phyloP scores from a whole-genome alignment of 106 monocot genomes.

The Chionographis japonica region DNA sequence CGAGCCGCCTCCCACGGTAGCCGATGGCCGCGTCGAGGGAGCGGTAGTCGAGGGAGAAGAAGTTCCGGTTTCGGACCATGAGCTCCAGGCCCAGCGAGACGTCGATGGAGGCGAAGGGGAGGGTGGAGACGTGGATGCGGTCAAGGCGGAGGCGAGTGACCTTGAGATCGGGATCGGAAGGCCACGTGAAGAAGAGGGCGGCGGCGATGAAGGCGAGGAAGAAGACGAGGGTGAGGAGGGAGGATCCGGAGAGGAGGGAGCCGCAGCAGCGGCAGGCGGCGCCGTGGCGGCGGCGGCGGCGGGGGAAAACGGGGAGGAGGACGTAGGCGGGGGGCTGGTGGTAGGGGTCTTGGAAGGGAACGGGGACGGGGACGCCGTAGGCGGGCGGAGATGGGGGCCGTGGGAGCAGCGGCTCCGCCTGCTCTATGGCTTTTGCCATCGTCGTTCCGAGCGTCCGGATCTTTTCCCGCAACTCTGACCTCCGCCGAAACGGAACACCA shows the following conservation, averaged over 20 bases:
- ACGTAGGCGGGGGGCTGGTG: conserved; percentile 18
- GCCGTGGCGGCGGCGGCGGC: conserved; percentile 9
- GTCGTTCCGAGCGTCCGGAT: neutral
- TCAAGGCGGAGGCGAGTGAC: conserved; percentile 49
- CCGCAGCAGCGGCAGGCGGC: conserved; percentile 8
- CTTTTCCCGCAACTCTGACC: too few relatives aligned
- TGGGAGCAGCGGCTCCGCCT: neutral
- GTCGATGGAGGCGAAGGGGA: conserved; percentile 26
- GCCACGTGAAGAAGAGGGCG: conserved; percentile 58
- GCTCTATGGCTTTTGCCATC: neutral
- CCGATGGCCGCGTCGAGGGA: conserved; percentile 34
- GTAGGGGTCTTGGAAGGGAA: conserved; percentile 11
- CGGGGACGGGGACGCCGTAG: neutral
- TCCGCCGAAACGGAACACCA: too few relatives aligned
- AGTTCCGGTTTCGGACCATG: conserved; percentile 56
- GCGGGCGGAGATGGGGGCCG: too few relatives aligned
- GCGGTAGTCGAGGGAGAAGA: conserved; percentile 65
- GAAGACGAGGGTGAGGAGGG: conserved; percentile 24
- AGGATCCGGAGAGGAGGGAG: conserved; percentile 24
- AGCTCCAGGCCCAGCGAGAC: conserved; percentile 42
- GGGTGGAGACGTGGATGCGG: conserved; percentile 32
- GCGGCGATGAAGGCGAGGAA: conserved; percentile 14
- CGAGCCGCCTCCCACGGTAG: conserved; percentile 59
- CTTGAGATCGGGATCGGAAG: conserved; percentile 53
- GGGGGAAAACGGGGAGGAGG: neutral